Base-by-base conservation (phyloP, 495 filamentous ascomycete species). In the Staphylotrichum tortipilum region DNA sequence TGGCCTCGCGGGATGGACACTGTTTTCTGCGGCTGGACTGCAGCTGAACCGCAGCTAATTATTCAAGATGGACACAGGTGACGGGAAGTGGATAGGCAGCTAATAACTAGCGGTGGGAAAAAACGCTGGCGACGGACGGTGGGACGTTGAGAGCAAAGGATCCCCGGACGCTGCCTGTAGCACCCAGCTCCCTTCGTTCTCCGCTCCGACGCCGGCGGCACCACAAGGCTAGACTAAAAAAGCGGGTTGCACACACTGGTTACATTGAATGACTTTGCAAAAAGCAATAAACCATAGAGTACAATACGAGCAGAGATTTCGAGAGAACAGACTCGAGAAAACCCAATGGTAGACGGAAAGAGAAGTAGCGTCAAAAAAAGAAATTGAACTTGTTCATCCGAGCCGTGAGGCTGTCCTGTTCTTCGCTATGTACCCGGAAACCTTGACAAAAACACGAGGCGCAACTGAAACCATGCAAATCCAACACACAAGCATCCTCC, bases 361-460 rank as follows among this genome's bases (percentile, higher is more conserved):
- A 3, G 7, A 30, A 12, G 28, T 26, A 43, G 10, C n/a, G n/a
- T n/a, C 14, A 44, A 33, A 8, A 29, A 37, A 38, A 35, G 21
- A n/a, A 37, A 42, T 21, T 22, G 17, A 42, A 2, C n/a, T n/a
- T n/a, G 26, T 28, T 31, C 5, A 22, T 31, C 31, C 10, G 45
- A 38, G 39, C 41, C 39, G 26, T 43, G 51, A 50, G 31, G 52
- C 47, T 2, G 39, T 30, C 14, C 18, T 18, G 11, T 44, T 50
- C 31, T 19, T 28, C 10, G 21, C 38, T n/a, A 30, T 37, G 31
- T 41, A 21, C 19, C 23, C 19, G 18, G 26, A 36, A 17, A n/a
- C n/a, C n/a, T n/a, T n/a, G 21, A 8, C 10, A 34, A 7, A 29
- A 47, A 8, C 12, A 4, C 22, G 18, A 39, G 26, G 7, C 14